These are phyloP conservation scores for Grigorovia jiainica DNA, from an alignment of 805 yeast species.

Conservation along the genomic window DNA sequence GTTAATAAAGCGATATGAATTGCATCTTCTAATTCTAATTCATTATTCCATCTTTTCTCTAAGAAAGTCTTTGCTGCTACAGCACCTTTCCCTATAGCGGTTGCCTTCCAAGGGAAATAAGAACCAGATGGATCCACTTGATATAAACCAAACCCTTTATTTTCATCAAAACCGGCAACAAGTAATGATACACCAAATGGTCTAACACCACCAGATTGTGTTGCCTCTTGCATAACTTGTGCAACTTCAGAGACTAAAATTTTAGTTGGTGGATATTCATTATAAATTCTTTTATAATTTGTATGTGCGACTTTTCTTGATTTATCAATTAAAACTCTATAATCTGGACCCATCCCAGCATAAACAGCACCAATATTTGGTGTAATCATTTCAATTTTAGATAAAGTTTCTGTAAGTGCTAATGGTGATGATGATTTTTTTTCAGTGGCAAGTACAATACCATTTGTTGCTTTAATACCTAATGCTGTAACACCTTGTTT, in stretches of 20 bases:
- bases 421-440: conserved; percentile 77
- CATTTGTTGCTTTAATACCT: conserved; percentile 91
- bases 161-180: conserved; percentile 88
- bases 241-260: conserved; percentile 92
- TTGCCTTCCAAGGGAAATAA: conserved; percentile 98
- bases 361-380: conserved; percentile 96
- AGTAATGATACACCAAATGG: conserved; percentile 96
- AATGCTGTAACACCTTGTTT: conserved; percentile 96
- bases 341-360: conserved; percentile 99
- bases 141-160: conserved; percentile 66
- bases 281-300: conserved; percentile 83
- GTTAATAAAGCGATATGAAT: conserved; percentile 92
- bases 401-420: conserved; percentile 61
- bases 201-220: conserved; percentile 96
- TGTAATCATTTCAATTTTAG: conserved; percentile 74
- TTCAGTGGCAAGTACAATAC: conserved; percentile 94
- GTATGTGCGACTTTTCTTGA: conserved; percentile 92
- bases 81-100: conserved; percentile 96
- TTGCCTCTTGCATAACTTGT: conserved; percentile 95
- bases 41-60: conserved; percentile 97
- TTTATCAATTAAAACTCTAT: conserved; percentile 85
- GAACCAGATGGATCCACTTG: conserved; percentile 98
- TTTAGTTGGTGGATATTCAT: conserved; percentile 95
- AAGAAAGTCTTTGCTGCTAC: conserved; percentile 93
- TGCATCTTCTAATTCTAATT: conserved; percentile 94